phyloP scores from a whole-genome alignment of 2,329 filamentous ascomycete species.

The Biscogniauxia mediterranea region DNA sequence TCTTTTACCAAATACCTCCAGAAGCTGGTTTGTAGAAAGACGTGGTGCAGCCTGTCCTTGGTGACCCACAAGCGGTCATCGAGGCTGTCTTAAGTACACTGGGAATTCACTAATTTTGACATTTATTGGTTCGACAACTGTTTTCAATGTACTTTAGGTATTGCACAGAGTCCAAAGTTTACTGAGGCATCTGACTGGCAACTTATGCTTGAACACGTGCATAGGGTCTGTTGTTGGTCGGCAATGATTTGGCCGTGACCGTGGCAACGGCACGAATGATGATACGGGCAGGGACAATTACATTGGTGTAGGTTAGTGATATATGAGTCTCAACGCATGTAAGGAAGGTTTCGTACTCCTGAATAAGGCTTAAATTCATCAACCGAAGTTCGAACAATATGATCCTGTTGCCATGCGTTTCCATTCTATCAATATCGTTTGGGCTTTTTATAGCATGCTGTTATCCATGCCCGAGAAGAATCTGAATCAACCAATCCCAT shows the following conservation, averaged over 20 bases:
- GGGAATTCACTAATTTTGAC: conserved; percentile 34
- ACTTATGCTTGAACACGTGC: neutral
- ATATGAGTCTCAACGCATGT: neutral
- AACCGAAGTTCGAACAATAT: neutral
- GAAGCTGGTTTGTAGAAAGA: neutral
- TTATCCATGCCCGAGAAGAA: too few relatives aligned
- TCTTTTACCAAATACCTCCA: neutral
- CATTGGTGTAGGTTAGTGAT: neutral
- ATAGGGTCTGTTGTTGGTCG: neutral
- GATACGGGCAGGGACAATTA: neutral
- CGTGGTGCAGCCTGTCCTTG: neutral
- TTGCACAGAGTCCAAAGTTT: neutral
- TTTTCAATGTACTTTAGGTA: conserved; percentile 40
- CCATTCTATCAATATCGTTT: too few relatives aligned
- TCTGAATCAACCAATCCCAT: too few relatives aligned
- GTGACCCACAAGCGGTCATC: neutral
- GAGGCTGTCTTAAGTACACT: conserved; percentile 20
- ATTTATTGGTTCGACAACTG: conserved; percentile 39
- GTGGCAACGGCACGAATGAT: neutral
- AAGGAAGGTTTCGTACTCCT: neutral
- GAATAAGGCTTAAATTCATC: neutral
- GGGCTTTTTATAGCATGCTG: too few relatives aligned
- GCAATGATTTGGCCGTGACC: neutral
- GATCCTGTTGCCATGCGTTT: too few relatives aligned
- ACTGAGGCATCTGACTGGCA: neutral